phyloP scores from a whole-genome alignment of 352 stramenopile genomes.

The Phytophthora palmivora region DNA sequence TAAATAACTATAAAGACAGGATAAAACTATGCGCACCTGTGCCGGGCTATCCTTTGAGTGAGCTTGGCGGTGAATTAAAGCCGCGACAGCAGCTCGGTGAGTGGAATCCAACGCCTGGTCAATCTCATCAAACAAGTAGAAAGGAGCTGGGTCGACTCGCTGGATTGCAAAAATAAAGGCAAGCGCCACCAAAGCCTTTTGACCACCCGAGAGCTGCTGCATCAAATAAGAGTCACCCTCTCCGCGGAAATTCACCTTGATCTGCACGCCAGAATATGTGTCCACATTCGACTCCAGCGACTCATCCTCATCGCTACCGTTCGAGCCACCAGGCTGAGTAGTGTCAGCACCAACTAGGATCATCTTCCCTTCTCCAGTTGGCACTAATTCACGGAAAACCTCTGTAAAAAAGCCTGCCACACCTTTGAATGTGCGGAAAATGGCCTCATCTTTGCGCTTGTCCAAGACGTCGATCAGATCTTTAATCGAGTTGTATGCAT shows the following conservation, averaged over 20 bases:
- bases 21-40: slow-evolving; percentile 76
- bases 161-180: slow-evolving; percentile 99
- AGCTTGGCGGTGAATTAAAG: slow-evolving; percentile 97
- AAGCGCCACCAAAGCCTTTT: slow-evolving; percentile 99
- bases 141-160: slow-evolving; percentile 98
- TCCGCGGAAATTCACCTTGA: slow-evolving; percentile 97
- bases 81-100: slow-evolving; percentile 96
- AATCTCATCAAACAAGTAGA: slow-evolving; percentile 99
- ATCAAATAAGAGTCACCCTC: slow-evolving; percentile 98
- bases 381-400: slow-evolving; percentile 98
- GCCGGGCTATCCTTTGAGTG: slow-evolving; percentile 94
- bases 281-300: slow-evolving; percentile 70
- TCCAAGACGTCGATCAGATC: slow-evolving; percentile 93
- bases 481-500: slow-evolving; percentile 91
- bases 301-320: slow-evolving; percentile 28
- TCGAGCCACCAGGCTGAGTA: slow-evolving; percentile 17
- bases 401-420: slow-evolving; percentile 98
- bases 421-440: slow-evolving; percentile 98
- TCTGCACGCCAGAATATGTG: slow-evolving; percentile 97
- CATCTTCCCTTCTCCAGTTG: slow-evolving; percentile 95
- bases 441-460: slow-evolving; percentile 98
- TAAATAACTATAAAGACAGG: slow-evolving; percentile 3
- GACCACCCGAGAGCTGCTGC: slow-evolving; percentile 98
- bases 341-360: slow-evolving; percentile 95
- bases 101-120: slow-evolving; percentile 99